These are phyloP conservation scores for Physcomitrellopsis africana DNA, from an alignment of 225 moss, liverwort and hornwort species.

Conservation along the genomic window DNA sequence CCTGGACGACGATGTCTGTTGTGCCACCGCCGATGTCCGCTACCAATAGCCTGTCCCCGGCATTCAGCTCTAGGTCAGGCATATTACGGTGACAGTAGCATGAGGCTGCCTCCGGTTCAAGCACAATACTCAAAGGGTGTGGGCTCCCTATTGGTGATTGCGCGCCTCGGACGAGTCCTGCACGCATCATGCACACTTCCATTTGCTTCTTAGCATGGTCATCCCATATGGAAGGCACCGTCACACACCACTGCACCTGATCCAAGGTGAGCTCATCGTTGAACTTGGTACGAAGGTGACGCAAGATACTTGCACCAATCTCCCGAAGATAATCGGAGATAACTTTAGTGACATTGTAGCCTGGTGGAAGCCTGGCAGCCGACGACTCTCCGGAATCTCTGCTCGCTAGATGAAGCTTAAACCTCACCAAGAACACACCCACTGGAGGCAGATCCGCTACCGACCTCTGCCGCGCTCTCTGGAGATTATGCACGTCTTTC, in stretches of 20 bases:
- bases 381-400: constrained; percentile 45
- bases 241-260: constrained; percentile 66
- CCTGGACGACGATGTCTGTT: constrained; percentile 60
- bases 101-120: constrained; percentile 69
- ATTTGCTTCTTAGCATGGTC: constrained; percentile 60
- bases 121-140: constrained; percentile 51
- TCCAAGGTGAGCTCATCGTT: constrained; percentile 42
- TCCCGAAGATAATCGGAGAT: constrained; percentile 48
- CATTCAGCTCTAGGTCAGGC: constrained; percentile 24
- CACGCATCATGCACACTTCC: constrained; percentile 53
- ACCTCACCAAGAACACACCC: constrained; percentile 41
- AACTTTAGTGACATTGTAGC: constrained; percentile 42
- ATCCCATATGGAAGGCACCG: constrained; percentile 62
- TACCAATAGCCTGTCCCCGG: constrained; percentile 64
- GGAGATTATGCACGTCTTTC: constrained; percentile 21
- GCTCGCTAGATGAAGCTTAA: constrained; percentile 57
- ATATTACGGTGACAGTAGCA: constrained; percentile 55
- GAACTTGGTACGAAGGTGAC: constrained; percentile 22
- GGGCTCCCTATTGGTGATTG: constrained; percentile 38
- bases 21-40: constrained; percentile 80
- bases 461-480: constrained; percentile 25
- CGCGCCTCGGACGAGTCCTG: constrained; percentile 46
- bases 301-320: constrained; percentile 45
- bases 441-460: constrained; percentile 24
- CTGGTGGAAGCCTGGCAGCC: constrained; percentile 34